Evolutionary conservation across 129 eudicot species (phyloP).

Genomic region (Chrysanthemum seticuspe): DNA sequence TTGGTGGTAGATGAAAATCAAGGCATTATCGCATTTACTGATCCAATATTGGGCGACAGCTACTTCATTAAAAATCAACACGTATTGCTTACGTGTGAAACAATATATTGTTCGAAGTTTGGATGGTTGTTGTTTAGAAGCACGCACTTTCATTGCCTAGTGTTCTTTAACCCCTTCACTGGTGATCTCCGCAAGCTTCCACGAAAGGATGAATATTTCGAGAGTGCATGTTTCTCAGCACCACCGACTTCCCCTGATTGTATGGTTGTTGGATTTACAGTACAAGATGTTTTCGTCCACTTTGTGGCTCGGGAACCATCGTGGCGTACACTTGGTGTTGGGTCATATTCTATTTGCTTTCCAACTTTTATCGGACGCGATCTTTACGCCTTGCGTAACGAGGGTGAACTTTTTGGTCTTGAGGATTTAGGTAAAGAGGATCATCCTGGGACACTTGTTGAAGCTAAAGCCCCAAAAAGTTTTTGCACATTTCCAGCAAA

Average conservation of each 20-base stretch:
- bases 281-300: too few species aligned
- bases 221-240: conserved; percentile 6
- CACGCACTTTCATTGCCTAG: background rate
- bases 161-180: conserved; percentile 27
- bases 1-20: conserved; percentile 2
- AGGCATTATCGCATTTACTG: conserved; percentile 12
- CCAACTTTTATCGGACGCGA: too few species aligned
- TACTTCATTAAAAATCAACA: background rate
- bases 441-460: too few species aligned
- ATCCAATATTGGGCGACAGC: conserved; percentile 24
- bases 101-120: conserved; percentile 14
- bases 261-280: too few species aligned
- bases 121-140: conserved; percentile 31
- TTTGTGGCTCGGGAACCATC: background rate
- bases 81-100: background rate
- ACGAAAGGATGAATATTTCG: background rate
- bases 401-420: too few species aligned
- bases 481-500: too few species aligned
- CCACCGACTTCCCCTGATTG: conserved; percentile 5
- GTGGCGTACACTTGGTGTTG: too few species aligned
- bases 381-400: too few species aligned
- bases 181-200: conserved; percentile 11
- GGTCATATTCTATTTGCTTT: too few species aligned
- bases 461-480: too few species aligned
- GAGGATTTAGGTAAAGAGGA: too few species aligned